A percentile compares a stretch with the other conserved stretches of the same genome.
These are phyloP conservation scores for Rhypophila decipiens DNA, from an alignment of 495 filamentous ascomycete genomes.

Conservation along the genomic window DNA sequence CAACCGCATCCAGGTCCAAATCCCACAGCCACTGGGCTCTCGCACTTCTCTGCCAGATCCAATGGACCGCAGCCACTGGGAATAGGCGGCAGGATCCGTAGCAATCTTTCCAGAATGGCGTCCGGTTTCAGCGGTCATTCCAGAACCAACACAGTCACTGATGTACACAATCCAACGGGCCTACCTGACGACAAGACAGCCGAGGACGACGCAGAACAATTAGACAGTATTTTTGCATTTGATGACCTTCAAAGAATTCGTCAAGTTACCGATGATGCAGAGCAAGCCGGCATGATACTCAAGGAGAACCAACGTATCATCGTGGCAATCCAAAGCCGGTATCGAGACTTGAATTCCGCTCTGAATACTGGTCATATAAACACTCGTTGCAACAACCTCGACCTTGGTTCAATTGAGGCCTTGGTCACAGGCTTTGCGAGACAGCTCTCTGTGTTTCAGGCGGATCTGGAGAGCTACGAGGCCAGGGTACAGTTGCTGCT, in stretches of 20 bases:
- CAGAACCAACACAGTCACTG: neutral
- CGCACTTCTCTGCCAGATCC: neutral
- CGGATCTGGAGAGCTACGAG: neutral
- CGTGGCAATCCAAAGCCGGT: neutral
- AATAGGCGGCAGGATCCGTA: neutral
- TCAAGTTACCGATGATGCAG: neutral
- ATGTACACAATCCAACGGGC: no score
- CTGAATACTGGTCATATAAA: no score
- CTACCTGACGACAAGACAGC: neutral
- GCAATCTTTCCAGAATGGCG: neutral
- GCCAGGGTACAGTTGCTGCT: neutral
- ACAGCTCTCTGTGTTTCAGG: neutral
- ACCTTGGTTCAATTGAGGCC: no score
- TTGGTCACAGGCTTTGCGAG: neutral
- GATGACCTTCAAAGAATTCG: neutral
- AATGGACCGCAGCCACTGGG: neutral
- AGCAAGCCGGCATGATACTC: neutral
- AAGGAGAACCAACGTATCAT: neutral
- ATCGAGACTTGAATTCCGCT: neutral
- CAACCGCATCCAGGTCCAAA: neutral
- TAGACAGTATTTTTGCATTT: neutral
- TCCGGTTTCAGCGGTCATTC: neutral
- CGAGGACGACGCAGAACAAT: neutral
- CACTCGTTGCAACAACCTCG: no score
- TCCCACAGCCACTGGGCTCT: neutral